Evolutionary conservation across 2,329 filamentous ascomycete genomes (phyloP), one percentile per base, ranked within the genome.

Genomic region (Graphilbum sp.): DNA sequence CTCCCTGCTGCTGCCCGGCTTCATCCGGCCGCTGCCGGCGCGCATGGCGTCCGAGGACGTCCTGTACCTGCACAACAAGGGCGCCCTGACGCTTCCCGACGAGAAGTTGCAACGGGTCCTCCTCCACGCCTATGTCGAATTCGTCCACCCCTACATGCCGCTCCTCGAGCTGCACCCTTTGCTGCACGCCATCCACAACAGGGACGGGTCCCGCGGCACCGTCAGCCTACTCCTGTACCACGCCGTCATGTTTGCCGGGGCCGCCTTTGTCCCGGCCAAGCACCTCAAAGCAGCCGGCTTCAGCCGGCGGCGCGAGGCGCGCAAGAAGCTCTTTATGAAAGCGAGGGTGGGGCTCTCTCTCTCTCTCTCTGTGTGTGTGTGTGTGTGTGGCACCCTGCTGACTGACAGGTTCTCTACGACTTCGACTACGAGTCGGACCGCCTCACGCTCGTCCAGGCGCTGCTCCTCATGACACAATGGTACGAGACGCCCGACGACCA

Each of bases 401-500:
- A n/a, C n/a, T n/a, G 4, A 11, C 19, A 85, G 75, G 68, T 90
- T 3, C 67, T 96, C 16, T 95, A 95, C 58, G 87, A 95, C 54
- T 92, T 94, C 47, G 88, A 96, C 56, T 93, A 92, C 56, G 88
- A 96, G 58, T 74, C 77, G 33, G 87, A 95, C 55, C 81, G 87
- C 37, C 78, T 95, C 41, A 75, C 85, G 17, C 69, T 95, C 19
- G 85, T 95, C 15, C 88, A 95, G 58, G 79, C 83, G 5, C 66
- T 95, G 18, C 66, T 95, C 19, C 68, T 95, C 42, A 87, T 95
- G 81, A 94, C 87, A 4, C 94, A 93, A 56, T 96, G 88, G 81
- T 95, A 95, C 55, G 87, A 95, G 58, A 93, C 85, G 12, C 87
- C 87, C 0, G 86, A 95, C 58, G 88, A 95, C 54, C 85, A 94